Evolutionary conservation across 1,139 yeast species (phyloP).

Genomic region (Groenewaldozyma sp.): DNA sequence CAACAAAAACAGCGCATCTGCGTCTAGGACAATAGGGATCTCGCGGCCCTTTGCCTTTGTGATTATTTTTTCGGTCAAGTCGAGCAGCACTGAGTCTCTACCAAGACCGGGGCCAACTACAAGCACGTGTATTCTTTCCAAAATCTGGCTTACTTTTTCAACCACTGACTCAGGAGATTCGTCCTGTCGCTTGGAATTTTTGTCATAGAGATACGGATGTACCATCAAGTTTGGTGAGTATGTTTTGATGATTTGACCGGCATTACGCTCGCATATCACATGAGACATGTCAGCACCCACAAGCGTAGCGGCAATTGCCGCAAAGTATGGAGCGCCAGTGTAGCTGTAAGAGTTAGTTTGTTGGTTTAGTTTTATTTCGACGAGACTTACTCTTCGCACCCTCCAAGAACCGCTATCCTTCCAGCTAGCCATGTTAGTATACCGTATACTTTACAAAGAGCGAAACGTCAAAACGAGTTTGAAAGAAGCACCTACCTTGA

Average conservation of each 20-base stretch:
- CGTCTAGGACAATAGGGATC: slow-evolving; percentile 73
- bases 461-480: background rate
- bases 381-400: slow-evolving; percentile 61
- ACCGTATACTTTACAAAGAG: background rate
- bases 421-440: slow-evolving; percentile 42
- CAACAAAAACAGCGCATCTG: slow-evolving; percentile 70
- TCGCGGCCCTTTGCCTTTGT: slow-evolving; percentile 43
- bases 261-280: slow-evolving; percentile 68
- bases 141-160: slow-evolving; percentile 45
- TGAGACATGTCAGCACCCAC: slow-evolving; percentile 88
- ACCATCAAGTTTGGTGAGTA: slow-evolving; percentile 95
- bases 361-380: background rate
- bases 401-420: slow-evolving; percentile 79
- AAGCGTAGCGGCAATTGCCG: slow-evolving; percentile 74
- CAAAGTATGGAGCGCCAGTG: slow-evolving; percentile 93
- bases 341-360: slow-evolving; percentile 32
- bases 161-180: slow-evolving; percentile 33
- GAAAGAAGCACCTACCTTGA: slow-evolving; percentile 38
- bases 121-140: slow-evolving; percentile 66
- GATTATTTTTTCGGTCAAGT: slow-evolving; percentile 49
- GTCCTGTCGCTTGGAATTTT: slow-evolving; percentile 21
- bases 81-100: slow-evolving; percentile 60
- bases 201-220: slow-evolving; percentile 63
- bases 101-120: slow-evolving; percentile 95
- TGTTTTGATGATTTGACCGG: slow-evolving; percentile 73